Conservation (phyloP, 805 yeast genomes). For the Wickerhamiella occidentalis region DNA sequence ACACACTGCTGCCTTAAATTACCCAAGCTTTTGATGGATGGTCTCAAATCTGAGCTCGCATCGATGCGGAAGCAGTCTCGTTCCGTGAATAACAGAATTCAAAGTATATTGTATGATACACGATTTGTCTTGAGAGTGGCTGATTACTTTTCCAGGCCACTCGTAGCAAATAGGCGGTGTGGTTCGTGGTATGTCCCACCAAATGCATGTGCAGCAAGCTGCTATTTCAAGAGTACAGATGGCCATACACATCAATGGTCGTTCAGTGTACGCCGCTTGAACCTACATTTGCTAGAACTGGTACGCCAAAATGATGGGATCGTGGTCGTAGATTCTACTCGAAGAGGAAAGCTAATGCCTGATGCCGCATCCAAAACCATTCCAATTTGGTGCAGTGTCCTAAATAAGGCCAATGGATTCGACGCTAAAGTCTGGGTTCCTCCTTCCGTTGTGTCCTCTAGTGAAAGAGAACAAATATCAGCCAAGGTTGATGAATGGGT, state of each 20-base stretch:
- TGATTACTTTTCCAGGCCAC: constrained; percentile 26
- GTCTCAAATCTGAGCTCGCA: constrained; percentile 2
- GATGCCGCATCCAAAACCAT: constrained; percentile 79
- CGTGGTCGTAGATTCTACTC: constrained; percentile 67
- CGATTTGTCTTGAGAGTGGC: constrained; percentile 36
- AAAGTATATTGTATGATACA: constrained; percentile 58
- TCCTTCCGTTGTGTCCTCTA: constrained; percentile 39
- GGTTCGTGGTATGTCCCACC: constrained; percentile 75
- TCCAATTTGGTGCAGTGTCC: constrained; percentile 84
- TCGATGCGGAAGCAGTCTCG: constrained; percentile 38
- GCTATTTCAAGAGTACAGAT: constrained; percentile 83
- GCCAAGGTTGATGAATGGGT: constrained; percentile 40
- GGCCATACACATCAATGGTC: constrained; percentile 79
- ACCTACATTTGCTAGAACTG: constrained; percentile 52
- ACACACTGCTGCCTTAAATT: too few relatives aligned
- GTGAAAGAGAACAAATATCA: constrained; percentile 44
- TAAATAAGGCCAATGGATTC: constrained; percentile 44
- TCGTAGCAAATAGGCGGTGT: constrained; percentile 67
- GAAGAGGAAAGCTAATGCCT: constrained; percentile 75
- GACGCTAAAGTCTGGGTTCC: constrained; percentile 36
- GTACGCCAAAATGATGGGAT: constrained; percentile 34
- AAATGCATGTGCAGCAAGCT: constrained; percentile 31
- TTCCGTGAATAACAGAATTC: constrained; percentile 48
- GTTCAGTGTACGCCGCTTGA: constrained; percentile 60
- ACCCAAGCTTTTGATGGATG: too few relatives aligned